phyloP scores from a whole-genome alignment of 345 rosid genomes.

The Eucalyptus tenuipes region DNA sequence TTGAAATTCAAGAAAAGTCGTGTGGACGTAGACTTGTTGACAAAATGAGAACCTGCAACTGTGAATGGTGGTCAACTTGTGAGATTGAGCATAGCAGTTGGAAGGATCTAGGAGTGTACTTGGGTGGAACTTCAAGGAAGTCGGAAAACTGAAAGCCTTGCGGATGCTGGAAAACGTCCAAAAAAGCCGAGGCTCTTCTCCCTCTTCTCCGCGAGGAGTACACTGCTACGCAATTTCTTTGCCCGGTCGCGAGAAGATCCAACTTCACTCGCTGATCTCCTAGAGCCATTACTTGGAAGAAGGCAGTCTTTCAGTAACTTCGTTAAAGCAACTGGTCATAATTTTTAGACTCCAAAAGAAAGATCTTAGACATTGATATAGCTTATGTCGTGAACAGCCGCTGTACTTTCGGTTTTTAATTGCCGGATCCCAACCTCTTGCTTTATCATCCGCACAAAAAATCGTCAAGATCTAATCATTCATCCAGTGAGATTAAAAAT shows the following conservation, averaged over 20 bases:
- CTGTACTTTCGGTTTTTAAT: not conserved
- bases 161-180: not conserved
- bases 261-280: not conserved
- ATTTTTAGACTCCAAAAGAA: not conserved
- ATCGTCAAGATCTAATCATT: not conserved
- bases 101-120: not conserved
- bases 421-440: not conserved
- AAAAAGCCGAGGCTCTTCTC: not conserved
- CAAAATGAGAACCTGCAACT: not conserved
- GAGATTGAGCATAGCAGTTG: not conserved
- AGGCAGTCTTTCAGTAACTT: not conserved
- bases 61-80: not conserved
- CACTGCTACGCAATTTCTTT: not conserved
- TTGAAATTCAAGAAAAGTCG: not conserved
- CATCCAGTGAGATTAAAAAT: not conserved
- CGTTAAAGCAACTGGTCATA: not conserved
- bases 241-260: not conserved
- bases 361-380: not conserved
- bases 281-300: not conserved
- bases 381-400: not conserved
- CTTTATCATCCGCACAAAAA: not conserved
- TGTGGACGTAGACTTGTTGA: not conserved
- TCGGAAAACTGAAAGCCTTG: not conserved
- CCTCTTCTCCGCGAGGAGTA: not conserved
- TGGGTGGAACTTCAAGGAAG: not conserved